These are phyloP conservation scores for barrel medic (Medicago truncatula) DNA, from an alignment of 306 rosid species.

Conservation along the genomic window MtrunA17r5.0-ANR NC_053044.1:35999501-36000000, in stretches of 20 bases:
- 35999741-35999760: neutral
- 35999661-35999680: slow-evolving; percentile 25
- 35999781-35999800: too few species aligned
- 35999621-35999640: slow-evolving; percentile 34
- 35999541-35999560: neutral
- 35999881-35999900: slow-evolving; percentile 35
- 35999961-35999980: slow-evolving; percentile 41
- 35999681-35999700: slow-evolving; percentile 34
- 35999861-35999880: slow-evolving; percentile 27
- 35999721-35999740: neutral
- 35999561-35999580: neutral
- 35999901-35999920: slow-evolving; percentile 13
- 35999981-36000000: slow-evolving; percentile 19
- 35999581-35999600: neutral
- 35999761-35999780: neutral
- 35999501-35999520: neutral
- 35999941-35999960: slow-evolving; percentile 16
- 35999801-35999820: neutral
- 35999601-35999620: slow-evolving; percentile 29
- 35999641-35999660: slow-evolving; percentile 32
- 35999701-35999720: slow-evolving; percentile 22
- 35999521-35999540: neutral
- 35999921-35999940: slow-evolving; percentile 2
- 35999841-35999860: slow-evolving; percentile 2
- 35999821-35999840: slow-evolving; percentile 7